phyloP scores from a whole-genome alignment of 2,329 filamentous ascomycete species.

The Arthroderma sp. region DNA sequence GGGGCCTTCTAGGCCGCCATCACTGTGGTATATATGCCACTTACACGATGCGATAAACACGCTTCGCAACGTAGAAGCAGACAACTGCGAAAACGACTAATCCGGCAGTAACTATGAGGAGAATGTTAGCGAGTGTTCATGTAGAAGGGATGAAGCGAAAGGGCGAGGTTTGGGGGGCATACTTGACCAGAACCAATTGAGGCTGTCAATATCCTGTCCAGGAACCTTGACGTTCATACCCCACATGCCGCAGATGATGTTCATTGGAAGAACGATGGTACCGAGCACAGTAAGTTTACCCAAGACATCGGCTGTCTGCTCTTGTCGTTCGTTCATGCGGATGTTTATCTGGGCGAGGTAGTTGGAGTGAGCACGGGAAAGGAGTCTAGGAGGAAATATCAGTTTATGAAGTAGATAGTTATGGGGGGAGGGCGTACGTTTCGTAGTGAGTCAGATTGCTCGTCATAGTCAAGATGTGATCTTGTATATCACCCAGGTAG shows the following conservation, averaged over 20 bases:
- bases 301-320: conserved; percentile 88
- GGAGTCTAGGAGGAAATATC: conserved; percentile 46
- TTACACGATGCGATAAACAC: conserved; percentile 59
- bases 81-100: conserved; percentile 65
- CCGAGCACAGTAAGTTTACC: conserved; percentile 91
- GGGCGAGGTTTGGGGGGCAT: conserved; percentile 29
- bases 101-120: conserved; percentile 50
- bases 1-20: not conserved
- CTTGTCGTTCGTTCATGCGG: conserved; percentile 93
- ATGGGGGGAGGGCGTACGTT: conserved; percentile 49
- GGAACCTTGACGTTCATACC: conserved; percentile 98
- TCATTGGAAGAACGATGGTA: conserved; percentile 96
- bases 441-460: conserved; percentile 92
- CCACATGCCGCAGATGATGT: conserved; percentile 97
- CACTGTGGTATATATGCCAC: not conserved
- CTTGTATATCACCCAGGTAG: conserved; percentile 95
- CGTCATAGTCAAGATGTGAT: conserved; percentile 99
- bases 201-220: conserved; percentile 70
- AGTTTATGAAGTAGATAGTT: not conserved
- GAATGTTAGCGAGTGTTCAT: conserved; percentile 17
- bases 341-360: conserved; percentile 99
- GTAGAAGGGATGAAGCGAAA: conserved; percentile 1
- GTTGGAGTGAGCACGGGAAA: conserved; percentile 84
- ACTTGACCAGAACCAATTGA: conserved; percentile 61
- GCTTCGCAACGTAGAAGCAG: conserved; percentile 73